Conservation (phyloP, 2,329 filamentous ascomycete genomes). For the Ceratocystis cacaofunesta region DNA sequence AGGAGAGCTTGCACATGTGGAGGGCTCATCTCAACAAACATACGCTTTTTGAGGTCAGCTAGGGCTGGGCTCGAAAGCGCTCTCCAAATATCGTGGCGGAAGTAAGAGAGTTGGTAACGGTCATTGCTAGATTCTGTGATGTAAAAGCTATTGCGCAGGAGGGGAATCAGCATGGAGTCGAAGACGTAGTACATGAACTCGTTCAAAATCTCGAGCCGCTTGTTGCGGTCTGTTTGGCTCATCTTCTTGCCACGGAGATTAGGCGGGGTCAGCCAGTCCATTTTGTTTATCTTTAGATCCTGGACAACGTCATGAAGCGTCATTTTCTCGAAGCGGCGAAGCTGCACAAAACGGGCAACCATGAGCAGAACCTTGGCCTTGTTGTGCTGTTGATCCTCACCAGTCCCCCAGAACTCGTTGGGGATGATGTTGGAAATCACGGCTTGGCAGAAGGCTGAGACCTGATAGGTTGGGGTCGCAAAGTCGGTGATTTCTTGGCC, state of each 20-base stretch:
- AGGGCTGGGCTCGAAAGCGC: constrained; percentile 60
- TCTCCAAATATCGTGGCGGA: constrained; percentile 86
- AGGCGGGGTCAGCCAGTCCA: constrained; percentile 58
- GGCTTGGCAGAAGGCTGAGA: constrained; percentile 78
- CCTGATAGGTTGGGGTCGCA: constrained; percentile 50
- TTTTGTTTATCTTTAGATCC: constrained; percentile 44
- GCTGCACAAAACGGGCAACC: constrained; percentile 60
- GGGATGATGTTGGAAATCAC: constrained; percentile 61
- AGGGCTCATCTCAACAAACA: constrained; percentile 63
- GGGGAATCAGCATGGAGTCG: constrained; percentile 77
- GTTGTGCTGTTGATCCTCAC: constrained; percentile 42
- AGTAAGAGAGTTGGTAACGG: constrained; percentile 75
- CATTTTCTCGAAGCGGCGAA: constrained; percentile 69
- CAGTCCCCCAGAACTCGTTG: constrained; percentile 54
- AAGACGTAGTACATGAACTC: constrained; percentile 89
- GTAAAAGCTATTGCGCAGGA: constrained; percentile 80
- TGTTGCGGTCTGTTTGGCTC: constrained; percentile 55
- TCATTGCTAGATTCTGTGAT: constrained; percentile 79
- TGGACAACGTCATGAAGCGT: constrained; percentile 66
- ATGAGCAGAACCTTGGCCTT: constrained; percentile 44
- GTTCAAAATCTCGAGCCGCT: constrained; percentile 62
- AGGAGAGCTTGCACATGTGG: constrained; percentile 43
- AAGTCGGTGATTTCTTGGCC: constrained; percentile 43
- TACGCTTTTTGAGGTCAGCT: constrained; percentile 46
- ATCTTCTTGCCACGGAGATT: constrained; percentile 37